Percentiles rank a stretch among this genome's conserved stretches.
Evolutionary conservation across 768 basidiomycete species (phyloP).

Genomic region (Kwoniella dejecticola): DNA sequence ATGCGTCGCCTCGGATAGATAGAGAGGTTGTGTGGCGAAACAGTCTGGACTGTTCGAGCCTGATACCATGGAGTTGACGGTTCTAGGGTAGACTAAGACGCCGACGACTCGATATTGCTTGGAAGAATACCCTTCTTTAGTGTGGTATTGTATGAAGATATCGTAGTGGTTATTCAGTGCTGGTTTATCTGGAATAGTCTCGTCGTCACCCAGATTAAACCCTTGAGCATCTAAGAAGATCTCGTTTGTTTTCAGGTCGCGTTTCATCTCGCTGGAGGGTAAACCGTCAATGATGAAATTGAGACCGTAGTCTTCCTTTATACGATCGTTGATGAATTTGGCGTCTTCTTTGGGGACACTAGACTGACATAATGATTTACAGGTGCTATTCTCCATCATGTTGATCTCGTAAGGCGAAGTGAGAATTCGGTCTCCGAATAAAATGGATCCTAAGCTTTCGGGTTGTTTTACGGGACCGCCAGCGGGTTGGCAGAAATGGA

Average conservation of each 20-base stretch:
- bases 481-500: constrained; percentile 81
- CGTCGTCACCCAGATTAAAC: constrained; percentile 76
- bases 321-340: constrained; percentile 86
- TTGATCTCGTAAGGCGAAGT: constrained; percentile 85
- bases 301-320: constrained; percentile 86
- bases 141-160: constrained; percentile 70
- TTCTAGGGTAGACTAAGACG: constrained; percentile 70
- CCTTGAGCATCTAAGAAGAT: constrained; percentile 82
- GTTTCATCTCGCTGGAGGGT: constrained; percentile 90
- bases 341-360: constrained; percentile 71
- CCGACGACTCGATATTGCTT: constrained; percentile 82
- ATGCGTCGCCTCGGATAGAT: constrained; percentile 64
- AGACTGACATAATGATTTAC: constrained; percentile 70
- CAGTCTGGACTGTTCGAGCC: constrained; percentile 43
- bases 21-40: constrained; percentile 51
- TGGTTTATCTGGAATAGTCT: constrained; percentile 63
- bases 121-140: constrained; percentile 59
- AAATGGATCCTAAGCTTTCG: constrained; percentile 84
- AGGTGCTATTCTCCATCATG: constrained; percentile 75
- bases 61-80: constrained; percentile 40
- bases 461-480: constrained; percentile 64
- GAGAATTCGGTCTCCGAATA: constrained; percentile 96
- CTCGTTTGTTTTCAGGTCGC: constrained; percentile 74
- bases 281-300: constrained; percentile 95
- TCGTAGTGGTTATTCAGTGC: constrained; percentile 86